Evolutionary conservation across 164 flowering plant species (phyloP).

Genomic region (Vitis vinifera): ASM3070453v1 NC_081811.1:3333501-3334000

Average conservation of each 20-base stretch:
- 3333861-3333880: constrained; percentile 67
- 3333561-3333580: constrained; percentile 90
- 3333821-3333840: constrained; percentile 74
- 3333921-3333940: constrained; percentile 72
- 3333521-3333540: constrained; percentile 90
- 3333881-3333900: constrained; percentile 70
- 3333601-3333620: constrained; percentile 62
- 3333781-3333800: constrained; percentile 96
- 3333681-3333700: constrained; percentile 76
- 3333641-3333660: constrained; percentile 69
- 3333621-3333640: constrained; percentile 60
- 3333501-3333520: constrained; percentile 58
- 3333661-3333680: constrained; percentile 87
- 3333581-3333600: constrained; percentile 69
- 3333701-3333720: constrained; percentile 61
- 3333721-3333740: constrained; percentile 61
- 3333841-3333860: constrained; percentile 54
- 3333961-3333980: constrained; percentile 75
- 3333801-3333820: constrained; percentile 94
- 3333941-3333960: constrained; percentile 81
- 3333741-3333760: constrained; percentile 64
- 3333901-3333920: constrained; percentile 48
- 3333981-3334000: constrained; percentile 79
- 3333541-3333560: constrained; percentile 73
- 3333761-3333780: constrained; percentile 83